These are phyloP conservation scores for Fusarium sp. DNA, from an alignment of 2,329 filamentous ascomycete genomes.

Conservation along the genomic window DNA sequence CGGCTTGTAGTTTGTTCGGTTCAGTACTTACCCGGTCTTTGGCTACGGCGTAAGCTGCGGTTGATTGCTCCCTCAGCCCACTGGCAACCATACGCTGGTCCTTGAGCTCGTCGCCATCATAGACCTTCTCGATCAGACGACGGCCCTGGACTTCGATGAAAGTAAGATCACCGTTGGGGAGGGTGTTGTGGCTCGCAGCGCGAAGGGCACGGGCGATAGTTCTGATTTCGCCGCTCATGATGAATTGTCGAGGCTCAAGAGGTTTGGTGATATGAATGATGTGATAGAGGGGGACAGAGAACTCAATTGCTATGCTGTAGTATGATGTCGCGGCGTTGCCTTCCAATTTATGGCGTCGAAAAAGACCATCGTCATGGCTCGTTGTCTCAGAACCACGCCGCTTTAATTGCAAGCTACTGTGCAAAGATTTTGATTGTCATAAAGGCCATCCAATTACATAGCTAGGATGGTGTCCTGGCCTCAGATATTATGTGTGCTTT, in stretches of 20 bases:
- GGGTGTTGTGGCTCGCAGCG: not conserved
- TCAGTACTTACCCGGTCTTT: not conserved
- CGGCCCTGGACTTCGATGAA: accelerated
- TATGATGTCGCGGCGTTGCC: accelerated
- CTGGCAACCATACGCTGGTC: not conserved
- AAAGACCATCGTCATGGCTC: accelerated
- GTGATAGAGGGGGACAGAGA: too few relatives aligned
- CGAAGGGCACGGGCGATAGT: not conserved
- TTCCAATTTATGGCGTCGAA: not conserved
- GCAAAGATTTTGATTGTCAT: accelerated
- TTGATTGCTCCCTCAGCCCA: not conserved
- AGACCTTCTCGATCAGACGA: not conserved
- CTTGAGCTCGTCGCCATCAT: not conserved
- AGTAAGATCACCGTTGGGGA: not conserved
- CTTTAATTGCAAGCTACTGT: not conserved
- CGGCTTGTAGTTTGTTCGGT: too few relatives aligned
- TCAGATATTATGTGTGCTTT: accelerated
- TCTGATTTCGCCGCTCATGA: not conserved
- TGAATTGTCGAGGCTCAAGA: not conserved
- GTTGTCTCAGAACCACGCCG: not conserved
- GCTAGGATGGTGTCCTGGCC: accelerated
- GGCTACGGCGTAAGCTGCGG: not conserved
- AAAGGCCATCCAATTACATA: not conserved
- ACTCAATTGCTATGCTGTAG: not conserved
- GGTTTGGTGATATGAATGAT: accelerated